Evolutionary conservation across 495 filamentous ascomycete genomes (phyloP), one percentile per base, ranked within the genome.

Genomic region (Aspergillus haitiensis): DNA sequence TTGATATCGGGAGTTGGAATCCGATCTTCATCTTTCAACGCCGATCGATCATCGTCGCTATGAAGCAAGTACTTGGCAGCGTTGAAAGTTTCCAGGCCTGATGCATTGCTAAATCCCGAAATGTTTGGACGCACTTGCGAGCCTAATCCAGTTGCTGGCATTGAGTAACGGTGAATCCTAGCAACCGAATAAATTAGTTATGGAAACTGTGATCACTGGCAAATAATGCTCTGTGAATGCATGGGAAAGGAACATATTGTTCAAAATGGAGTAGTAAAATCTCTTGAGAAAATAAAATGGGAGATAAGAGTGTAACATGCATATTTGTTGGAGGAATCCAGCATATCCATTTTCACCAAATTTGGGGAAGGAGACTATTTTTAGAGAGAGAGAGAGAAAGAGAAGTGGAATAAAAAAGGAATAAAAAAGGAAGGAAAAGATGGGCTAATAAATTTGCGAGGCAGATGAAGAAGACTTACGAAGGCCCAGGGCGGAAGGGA

Each of bases 81-180:
- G 68, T 94, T 90, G 74, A 88, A 88, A 48, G 84, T 60, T 84
- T 92, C 62, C 84, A 84, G 34, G 77, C 80, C 66, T 71, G 72
- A 63, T 7, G 72, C 62, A 48, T 66, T 68, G 65, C 67, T 73
- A 58, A 81, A 78, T 52, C 78, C 76, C 36, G 78, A 69, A 9
- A 77, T 64, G 27, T 73, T 77, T 12, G 74, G 66, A 45, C 86
- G 85, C 31, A 79, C 79, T 44, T 89, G 82, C 62, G 80, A 83
- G 61, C 83, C 84, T 56, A 78, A 68, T 40, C 79, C 76, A 50
- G 86, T 88, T 32, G 90, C 86, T 7, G 92, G 92, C 89, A 97
- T 92, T 8, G 92, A 96, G 71, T 93, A 92, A 45, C 92, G 87
- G 68, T 96, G 92, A 53, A 86, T 79, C 55, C 89, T 93, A 55